Percentiles rank a stretch among this genome's conserved stretches.
Conservation (phyloP, 768 basidiomycete species). For the Leccinellum luteum region DNA sequence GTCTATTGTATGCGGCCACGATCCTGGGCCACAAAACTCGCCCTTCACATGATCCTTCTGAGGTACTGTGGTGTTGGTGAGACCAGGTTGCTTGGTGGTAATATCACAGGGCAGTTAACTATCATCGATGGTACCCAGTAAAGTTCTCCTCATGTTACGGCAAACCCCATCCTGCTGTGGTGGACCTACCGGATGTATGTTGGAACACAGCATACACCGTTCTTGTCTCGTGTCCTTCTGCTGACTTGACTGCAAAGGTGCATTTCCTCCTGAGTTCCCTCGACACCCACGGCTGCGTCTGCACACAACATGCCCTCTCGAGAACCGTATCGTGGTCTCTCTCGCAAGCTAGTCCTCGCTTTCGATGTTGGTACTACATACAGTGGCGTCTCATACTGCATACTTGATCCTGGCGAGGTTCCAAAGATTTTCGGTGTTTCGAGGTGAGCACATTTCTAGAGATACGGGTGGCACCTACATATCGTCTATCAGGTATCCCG, state of each 20-base stretch:
- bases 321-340: conserved; percentile 35
- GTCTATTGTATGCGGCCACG: too few species aligned
- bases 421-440: conserved; percentile 29
- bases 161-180: background rate
- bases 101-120: too few species aligned
- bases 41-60: too few species aligned
- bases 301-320: conserved; percentile 23
- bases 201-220: background rate
- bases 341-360: conserved; percentile 42
- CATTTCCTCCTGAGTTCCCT: background rate
- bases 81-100: too few species aligned
- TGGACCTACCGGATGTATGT: background rate
- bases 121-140: background rate
- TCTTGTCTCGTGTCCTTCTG: background rate
- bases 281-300: background rate
- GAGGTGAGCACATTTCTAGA: conserved; percentile 15
- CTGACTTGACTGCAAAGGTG: background rate
- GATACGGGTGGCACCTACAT: background rate
- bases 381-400: conserved; percentile 38
- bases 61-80: too few species aligned
- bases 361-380: conserved; percentile 20
- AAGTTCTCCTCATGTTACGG: background rate
- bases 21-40: too few species aligned
- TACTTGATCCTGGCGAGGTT: conserved; percentile 35
- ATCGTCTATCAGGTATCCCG: conserved; percentile 40